Base-by-base conservation (phyloP, 2,329 filamentous ascomycete genomes). In the Chaetothyriales sp. region DNA sequence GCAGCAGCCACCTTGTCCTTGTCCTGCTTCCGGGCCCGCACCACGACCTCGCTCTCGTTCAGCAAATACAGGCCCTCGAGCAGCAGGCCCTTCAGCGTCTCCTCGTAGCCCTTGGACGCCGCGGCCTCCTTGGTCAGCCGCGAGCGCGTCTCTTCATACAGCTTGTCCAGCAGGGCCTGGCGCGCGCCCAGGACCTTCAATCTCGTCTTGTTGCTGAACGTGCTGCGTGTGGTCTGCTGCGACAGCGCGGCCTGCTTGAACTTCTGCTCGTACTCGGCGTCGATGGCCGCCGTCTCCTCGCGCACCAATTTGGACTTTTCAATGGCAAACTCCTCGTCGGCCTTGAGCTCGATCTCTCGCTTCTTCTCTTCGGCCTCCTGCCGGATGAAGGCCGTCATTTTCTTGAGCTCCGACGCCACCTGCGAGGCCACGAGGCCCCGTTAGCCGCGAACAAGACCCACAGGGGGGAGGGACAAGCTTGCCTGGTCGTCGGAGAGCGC, bases 341-440 rank as follows among this genome's bases (percentile, higher is more conserved):
- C 92, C 74, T 97, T 97, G 74, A 97, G 85, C 67, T 92, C 82
- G 71, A 98, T 97, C 73, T 98, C 92, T 68, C 86, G 86, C 64
- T 89, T 89, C 74, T 98, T 98, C 70, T 98, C 92, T 66, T 85
- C 80, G 54, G 92, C 92, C 76, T 98, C 92, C 75, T 97, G 92
- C 71, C 89, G 87, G 82, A 98, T 98, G 81, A 98, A 98, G 68
- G 89, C 90, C 55, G 92, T 97, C 92, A 98, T 98, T 81, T 98
- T 98, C 78, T 87, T 89, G 73, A 98, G 86, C 82, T 98, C 92
- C 73, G 87, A 83, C 73, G 86, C 83, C 78, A 98, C 92, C 89
- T 97, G 69, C 25, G 45, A 54, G 29, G 45, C 53, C 52, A 57
- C 55, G 52, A 57, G 49, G 56, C 51, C 22, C 19, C 48, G 29